Base-by-base conservation (phyloP, 352 stramenopile species). In the Phytophthora megakarya region DNA sequence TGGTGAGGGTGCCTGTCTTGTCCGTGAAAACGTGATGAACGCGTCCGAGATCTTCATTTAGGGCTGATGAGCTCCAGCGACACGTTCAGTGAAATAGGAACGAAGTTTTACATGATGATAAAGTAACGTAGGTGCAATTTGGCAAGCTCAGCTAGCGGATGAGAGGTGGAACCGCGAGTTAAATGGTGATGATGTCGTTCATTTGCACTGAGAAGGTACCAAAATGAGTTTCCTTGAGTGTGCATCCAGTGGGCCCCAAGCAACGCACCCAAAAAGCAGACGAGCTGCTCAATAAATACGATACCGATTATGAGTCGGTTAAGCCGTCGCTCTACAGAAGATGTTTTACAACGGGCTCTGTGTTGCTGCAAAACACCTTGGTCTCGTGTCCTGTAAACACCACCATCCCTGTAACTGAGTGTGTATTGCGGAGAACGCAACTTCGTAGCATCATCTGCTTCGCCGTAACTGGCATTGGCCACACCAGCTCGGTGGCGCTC, bases 51-150 rank as follows among this genome's bases (percentile, higher is more conserved):
- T 98, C 92, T 81, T 98, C 93, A 67, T 97, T 98, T 10, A 98
- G 68, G 8, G 80, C 81, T 21, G 84, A 92, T 10, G 26, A 99
- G 93, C 73, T 98, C 94, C 21, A 99, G 79, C 19, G 96, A 98
- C 6, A 99, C 96, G 69, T 99, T 99, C n/a, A 99, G 78, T 59
- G 93, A 99, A 25, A 99, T 93, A 19, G 97, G 97, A 16, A 99
- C 92, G 72, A 99, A 98, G 65, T 99, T 98, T 75, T 93, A 96
- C 82, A 98, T 97, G 66, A 99, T 92, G 25, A 98, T 97, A 46
- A 99, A 94, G 69, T 98, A 99, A 19, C 84, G 80, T 21, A 97
- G 37, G 44, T 98, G 89, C 16, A 98, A 45, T 39, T 91, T 87
- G 16, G 96, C 39, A 15, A 92, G 59, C 39, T 93, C 85, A 58